Base-by-base conservation (phyloP, 805 yeast genomes). In the Candida sonorensis region DNA sequence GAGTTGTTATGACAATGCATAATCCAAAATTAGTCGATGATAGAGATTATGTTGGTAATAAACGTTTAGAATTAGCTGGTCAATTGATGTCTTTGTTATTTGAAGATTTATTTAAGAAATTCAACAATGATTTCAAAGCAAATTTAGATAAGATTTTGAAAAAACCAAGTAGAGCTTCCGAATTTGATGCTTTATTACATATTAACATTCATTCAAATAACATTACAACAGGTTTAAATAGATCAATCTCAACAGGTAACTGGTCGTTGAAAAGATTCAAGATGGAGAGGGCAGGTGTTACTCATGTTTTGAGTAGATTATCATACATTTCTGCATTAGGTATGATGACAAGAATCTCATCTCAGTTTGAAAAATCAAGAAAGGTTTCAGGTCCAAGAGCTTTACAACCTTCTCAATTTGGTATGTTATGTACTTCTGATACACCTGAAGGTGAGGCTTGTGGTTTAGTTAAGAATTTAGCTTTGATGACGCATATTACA, bases 401-500 rank as follows among this genome's bases (percentile, higher is more conserved):
- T 11, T 69, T 92, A 44, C 98, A 92, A 60, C 98, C 98, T 9
- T 92, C 98, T 2, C 98, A 92, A 64, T 92, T 92, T 59, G 98
- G 98, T 55, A 92, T 92, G 97, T 69, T 92, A 38, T 92, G 98
- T 68, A 86, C 97, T 6, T 84, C 97, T 0, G 98, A 92, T 72
- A 92, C 98, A 0, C 98, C 98, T 1, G 98, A 92, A 72, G 98
- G 98, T 70, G 98, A 92, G 62, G 98, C 98, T 1, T 92, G 98
- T 76, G 98, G 98, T 53, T 72, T 92, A 59, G 98, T 92, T 23
- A 92, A 92, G 62, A 92, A 92, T 55, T 67, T 92, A 57, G 98
- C 98, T 2, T 69, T 92, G 29, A 92, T 92, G 98, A 92, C 98
- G 9, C 98, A 92, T 60, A 92, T 92, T 51, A 92, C 98, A 4